A percentile compares a stretch with the other conserved stretches of the same genome.
Evolutionary conservation across 2,329 filamentous ascomycete genomes (phyloP).

Genomic region (Alternaria tenuissima): DNA sequence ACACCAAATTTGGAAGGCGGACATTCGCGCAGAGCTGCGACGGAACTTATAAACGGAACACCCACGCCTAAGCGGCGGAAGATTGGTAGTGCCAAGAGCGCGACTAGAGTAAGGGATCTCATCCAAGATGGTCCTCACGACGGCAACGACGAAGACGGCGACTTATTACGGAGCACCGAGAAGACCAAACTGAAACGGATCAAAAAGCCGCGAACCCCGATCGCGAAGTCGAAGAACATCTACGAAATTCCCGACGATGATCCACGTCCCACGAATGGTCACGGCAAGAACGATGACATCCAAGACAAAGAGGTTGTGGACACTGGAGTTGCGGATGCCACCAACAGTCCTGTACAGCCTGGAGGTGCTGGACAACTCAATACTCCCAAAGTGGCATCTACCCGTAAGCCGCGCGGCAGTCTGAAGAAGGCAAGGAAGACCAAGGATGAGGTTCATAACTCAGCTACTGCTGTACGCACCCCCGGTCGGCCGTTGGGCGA

Average conservation of each 20-base stretch:
- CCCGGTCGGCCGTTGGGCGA: background rate
- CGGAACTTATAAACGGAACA: background rate
- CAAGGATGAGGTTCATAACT: background rate
- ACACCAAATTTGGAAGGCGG: background rate
- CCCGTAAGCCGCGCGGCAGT: background rate
- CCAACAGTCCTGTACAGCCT: background rate
- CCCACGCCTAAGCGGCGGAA: constrained; percentile 8
- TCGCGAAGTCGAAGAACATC: background rate
- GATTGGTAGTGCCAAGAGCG: constrained; percentile 4
- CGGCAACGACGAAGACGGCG: background rate
- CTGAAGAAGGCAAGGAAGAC: background rate
- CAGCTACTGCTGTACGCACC: constrained; percentile 7
- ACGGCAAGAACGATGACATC: background rate
- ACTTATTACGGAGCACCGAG: background rate
- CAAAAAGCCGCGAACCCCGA: constrained; percentile 11
- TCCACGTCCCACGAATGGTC: background rate
- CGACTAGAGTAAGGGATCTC: constrained; percentile 10
- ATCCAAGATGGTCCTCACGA: background rate
- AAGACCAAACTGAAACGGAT: constrained; percentile 12
- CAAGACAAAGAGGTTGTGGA: background rate
- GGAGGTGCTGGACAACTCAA: background rate
- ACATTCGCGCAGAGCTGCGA: background rate
- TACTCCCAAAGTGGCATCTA: background rate
- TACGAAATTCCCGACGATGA: constrained; percentile 13
- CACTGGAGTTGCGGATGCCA: background rate